These are phyloP conservation scores for Rehmannia glutinosa DNA, from an alignment of 257 asterid species.

Conservation along the genomic window DNA sequence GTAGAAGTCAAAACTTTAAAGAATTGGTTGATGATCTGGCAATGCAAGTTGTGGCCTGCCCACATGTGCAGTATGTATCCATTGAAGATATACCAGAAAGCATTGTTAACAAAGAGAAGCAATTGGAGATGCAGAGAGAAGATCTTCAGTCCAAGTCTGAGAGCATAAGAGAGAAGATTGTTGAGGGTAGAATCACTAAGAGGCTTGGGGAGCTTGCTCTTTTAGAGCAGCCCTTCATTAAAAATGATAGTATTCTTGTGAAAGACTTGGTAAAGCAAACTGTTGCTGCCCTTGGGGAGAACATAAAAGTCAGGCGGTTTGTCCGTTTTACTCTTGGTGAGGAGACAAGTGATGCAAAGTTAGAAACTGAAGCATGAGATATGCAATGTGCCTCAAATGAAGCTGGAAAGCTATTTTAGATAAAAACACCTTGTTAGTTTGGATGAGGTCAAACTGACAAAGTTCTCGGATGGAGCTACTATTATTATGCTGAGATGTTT, in stretches of 20 bases:
- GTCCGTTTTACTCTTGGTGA: constrained; percentile 75
- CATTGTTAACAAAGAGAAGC: constrained; percentile 57
- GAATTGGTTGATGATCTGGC: constrained; percentile 80
- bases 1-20: constrained; percentile 72
- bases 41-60: constrained; percentile 94
- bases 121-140: constrained; percentile 91
- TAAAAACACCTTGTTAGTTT: too few species aligned
- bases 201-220: constrained; percentile 91
- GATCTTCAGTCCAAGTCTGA: constrained; percentile 89
- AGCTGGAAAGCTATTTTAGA: too few species aligned
- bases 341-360: constrained; percentile 31
- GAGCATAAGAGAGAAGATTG: constrained; percentile 77
- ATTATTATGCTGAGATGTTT: too few species aligned
- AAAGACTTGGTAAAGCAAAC: constrained; percentile 94
- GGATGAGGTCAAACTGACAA: too few species aligned
- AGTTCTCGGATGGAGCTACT: too few species aligned
- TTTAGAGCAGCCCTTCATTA: constrained; percentile 77
- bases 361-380: constrained; percentile 30
- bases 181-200: constrained; percentile 83
- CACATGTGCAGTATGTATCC: constrained; percentile 73
- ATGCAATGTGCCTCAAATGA: too few species aligned
- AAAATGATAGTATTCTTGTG: constrained; percentile 61
- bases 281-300: constrained; percentile 88
- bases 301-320: constrained; percentile 81
- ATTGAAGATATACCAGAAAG: constrained; percentile 70